phyloP scores from a whole-genome alignment of 768 basidiomycete species.

The Amanita polypyramis region DNA sequence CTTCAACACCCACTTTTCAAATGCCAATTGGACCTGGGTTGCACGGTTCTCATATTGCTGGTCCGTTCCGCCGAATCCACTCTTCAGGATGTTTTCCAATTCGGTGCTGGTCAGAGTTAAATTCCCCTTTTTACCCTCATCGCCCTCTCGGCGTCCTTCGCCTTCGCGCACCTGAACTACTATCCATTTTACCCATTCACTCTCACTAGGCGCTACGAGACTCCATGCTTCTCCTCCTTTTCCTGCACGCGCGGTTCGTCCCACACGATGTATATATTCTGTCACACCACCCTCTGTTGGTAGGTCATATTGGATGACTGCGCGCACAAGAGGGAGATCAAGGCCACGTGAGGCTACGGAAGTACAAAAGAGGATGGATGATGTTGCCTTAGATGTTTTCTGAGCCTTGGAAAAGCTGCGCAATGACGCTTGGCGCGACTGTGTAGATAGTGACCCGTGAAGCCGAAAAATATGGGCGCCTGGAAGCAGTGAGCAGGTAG shows the following conservation, averaged over 20 bases:
- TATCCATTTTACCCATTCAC: constrained; percentile 86
- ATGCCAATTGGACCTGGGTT: constrained; percentile 90
- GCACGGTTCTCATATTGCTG: constrained; percentile 81
- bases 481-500: constrained; percentile 70
- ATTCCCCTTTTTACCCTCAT: constrained; percentile 17
- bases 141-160: constrained; percentile 17
- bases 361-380: constrained; percentile 85
- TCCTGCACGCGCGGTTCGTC: constrained; percentile 93
- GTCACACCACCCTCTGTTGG: constrained; percentile 95
- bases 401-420: constrained; percentile 58
- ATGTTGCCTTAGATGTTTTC: constrained; percentile 20
- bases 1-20: constrained; percentile 86
- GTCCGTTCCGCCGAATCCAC: constrained; percentile 80
- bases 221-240: constrained; percentile 95
- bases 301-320: constrained; percentile 93
- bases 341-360: constrained; percentile 98
- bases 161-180: constrained; percentile 65
- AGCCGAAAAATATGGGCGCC: constrained; percentile 76
- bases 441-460: constrained; percentile 84
- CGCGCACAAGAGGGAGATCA: constrained; percentile 87
- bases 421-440: constrained; percentile 73
- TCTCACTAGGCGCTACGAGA: constrained; percentile 80
- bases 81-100: constrained; percentile 61
- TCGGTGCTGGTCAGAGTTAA: constrained; percentile 47
- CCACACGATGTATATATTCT: constrained; percentile 95